Evolutionary conservation across 2,329 filamentous ascomycete species (phyloP).

Genomic region (Fusarium sp.): DNA sequence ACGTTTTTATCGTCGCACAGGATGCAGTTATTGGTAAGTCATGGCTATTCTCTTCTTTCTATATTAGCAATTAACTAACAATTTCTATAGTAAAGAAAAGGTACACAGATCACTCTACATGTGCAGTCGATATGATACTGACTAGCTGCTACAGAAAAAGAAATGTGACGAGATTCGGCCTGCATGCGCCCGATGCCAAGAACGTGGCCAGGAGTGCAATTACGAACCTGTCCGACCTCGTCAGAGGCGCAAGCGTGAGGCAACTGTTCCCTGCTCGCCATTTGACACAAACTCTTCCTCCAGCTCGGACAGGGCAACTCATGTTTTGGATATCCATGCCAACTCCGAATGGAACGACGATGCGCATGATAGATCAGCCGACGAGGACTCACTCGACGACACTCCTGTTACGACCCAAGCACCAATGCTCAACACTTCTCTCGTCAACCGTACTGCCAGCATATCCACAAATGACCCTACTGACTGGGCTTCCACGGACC

Average conservation of each 20-base stretch:
- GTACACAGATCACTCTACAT: constrained; percentile 30
- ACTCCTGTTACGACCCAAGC: constrained; percentile 2
- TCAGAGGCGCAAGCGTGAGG: constrained; percentile 49
- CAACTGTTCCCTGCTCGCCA: constrained; percentile 26
- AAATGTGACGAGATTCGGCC: constrained; percentile 65
- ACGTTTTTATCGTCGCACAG: constrained; percentile 44
- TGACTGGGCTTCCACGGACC: constrained; percentile 34
- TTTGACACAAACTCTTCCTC: constrained; percentile 33
- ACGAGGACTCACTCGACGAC: constrained; percentile 28
- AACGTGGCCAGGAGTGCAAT: constrained; percentile 58
- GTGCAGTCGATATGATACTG: neutral
- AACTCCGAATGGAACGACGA: constrained; percentile 24
- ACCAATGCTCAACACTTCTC: constrained; percentile 8
- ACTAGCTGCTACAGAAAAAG: constrained; percentile 57
- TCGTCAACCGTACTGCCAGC: constrained; percentile 18
- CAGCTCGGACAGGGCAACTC: constrained; percentile 30
- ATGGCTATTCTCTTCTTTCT: neutral
- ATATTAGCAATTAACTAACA: constrained; percentile 24
- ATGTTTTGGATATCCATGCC: constrained; percentile 10
- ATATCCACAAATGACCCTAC: constrained; percentile 20
- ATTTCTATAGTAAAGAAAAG: constrained; percentile 61
- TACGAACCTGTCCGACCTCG: constrained; percentile 59
- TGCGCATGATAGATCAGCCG: constrained; percentile 22
- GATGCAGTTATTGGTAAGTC: constrained; percentile 62
- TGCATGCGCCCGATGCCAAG: constrained; percentile 59